These are phyloP conservation scores for Pholiota conissans DNA, from an alignment of 768 basidiomycete species.

Conservation along the genomic window DNA sequence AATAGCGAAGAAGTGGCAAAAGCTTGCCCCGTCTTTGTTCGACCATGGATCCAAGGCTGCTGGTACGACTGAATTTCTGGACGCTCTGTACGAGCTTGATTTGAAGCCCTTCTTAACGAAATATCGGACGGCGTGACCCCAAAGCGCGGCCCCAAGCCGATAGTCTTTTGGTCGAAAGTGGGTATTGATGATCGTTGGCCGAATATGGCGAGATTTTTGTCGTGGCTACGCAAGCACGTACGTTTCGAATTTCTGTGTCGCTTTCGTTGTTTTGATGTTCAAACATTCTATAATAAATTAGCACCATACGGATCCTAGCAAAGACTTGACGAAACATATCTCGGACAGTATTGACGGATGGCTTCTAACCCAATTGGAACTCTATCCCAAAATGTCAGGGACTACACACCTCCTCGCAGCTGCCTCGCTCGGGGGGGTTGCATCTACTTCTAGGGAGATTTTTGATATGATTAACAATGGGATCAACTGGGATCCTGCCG, in stretches of 20 bases:
- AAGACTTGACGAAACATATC: neutral
- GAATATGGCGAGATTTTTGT: slow-evolving; percentile 1
- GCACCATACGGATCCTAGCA: neutral
- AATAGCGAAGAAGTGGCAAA: neutral
- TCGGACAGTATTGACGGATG: neutral
- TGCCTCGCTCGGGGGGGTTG: neutral
- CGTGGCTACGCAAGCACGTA: neutral
- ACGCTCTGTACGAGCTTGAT: slow-evolving; percentile 3
- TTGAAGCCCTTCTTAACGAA: neutral
- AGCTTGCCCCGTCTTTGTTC: neutral
- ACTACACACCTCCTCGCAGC: neutral
- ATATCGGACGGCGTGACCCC: neutral
- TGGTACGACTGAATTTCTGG: slow-evolving; percentile 1
- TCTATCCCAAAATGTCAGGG: neutral
- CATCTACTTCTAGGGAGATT: neutral
- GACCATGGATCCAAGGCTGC: neutral
- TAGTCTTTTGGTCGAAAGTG: slow-evolving; percentile 5
- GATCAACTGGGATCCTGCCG: slow-evolving; percentile 1
- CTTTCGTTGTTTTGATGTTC: no score
- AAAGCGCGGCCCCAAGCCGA: neutral
- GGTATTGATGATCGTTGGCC: slow-evolving; percentile 9
- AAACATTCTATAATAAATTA: no score
- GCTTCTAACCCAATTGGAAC: neutral
- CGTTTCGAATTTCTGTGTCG: neutral
- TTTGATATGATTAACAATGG: slow-evolving; percentile 2